Evolutionary conservation across 2,329 filamentous ascomycete species (phyloP).

Genomic region (Lomentospora prolificans): DNA sequence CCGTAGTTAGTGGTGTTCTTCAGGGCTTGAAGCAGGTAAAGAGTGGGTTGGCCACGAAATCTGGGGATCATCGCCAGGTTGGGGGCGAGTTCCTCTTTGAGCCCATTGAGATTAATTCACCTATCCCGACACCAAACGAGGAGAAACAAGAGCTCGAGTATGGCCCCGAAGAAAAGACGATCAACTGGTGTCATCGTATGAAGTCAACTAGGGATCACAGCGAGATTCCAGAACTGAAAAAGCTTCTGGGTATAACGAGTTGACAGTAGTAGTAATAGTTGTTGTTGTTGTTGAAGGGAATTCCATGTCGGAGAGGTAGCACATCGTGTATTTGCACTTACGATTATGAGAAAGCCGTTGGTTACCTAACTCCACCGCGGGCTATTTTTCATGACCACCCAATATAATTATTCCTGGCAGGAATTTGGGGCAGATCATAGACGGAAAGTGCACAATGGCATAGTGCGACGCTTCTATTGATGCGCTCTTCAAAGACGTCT

Average conservation of each 20-base stretch:
- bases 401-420: too few relatives aligned
- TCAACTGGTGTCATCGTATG: constrained; percentile 80
- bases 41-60: constrained; percentile 48
- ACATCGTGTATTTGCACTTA: neutral
- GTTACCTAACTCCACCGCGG: neutral
- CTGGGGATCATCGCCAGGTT: constrained; percentile 58
- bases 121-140: constrained; percentile 14
- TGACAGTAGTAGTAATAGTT: neutral
- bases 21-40: constrained; percentile 52
- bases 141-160: constrained; percentile 17
- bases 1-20: constrained; percentile 39
- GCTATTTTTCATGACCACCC: neutral
- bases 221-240: constrained; percentile 57
- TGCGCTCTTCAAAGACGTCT: too few relatives aligned
- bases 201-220: constrained; percentile 66
- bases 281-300: neutral
- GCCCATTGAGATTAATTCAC: constrained; percentile 33
- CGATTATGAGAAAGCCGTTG: too few relatives aligned
- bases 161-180: constrained; percentile 41
- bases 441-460: too few relatives aligned
- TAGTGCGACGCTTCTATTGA: too few relatives aligned
- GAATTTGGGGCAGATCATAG: too few relatives aligned
- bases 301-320: neutral
- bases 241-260: constrained; percentile 43
- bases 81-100: constrained; percentile 76